phyloP scores from a whole-genome alignment of 345 rosid species.

The Salix exigua region DNA sequence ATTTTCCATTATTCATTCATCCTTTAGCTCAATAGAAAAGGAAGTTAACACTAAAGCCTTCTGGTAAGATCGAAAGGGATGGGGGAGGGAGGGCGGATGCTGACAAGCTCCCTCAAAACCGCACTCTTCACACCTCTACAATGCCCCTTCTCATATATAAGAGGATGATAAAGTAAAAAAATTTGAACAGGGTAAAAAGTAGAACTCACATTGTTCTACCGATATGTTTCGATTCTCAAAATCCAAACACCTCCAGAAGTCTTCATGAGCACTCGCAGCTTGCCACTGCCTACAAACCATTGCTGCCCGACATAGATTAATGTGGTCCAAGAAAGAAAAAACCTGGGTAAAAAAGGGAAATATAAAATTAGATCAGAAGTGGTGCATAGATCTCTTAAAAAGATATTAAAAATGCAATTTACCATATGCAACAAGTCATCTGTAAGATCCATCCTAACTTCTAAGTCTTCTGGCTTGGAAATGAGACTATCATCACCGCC shows the following conservation, averaged over 20 bases:
- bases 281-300: constrained; percentile 96
- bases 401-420: constrained; percentile 11
- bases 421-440: constrained; percentile 95
- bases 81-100: neutral
- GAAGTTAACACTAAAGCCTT: neutral
- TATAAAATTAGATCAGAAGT: neutral
- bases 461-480: constrained; percentile 48
- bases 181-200: neutral
- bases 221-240: constrained; percentile 76
- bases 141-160: neutral
- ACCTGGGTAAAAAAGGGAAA: constrained; percentile 45
- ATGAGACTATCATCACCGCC: constrained; percentile 41
- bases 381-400: neutral
- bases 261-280: constrained; percentile 90
- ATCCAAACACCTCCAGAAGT: constrained; percentile 89
- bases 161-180: neutral
- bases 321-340: constrained; percentile 77
- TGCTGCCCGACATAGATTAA: constrained; percentile 79
- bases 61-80: neutral
- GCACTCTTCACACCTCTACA: neutral
- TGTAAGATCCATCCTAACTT: constrained; percentile 84
- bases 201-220: constrained; percentile 74
- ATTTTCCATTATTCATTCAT: neutral
- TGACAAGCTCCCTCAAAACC: neutral
- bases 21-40: neutral